Evolutionary conservation across 2,329 filamentous ascomycete genomes (phyloP).

Genomic region (Xylaria sp.): DNA sequence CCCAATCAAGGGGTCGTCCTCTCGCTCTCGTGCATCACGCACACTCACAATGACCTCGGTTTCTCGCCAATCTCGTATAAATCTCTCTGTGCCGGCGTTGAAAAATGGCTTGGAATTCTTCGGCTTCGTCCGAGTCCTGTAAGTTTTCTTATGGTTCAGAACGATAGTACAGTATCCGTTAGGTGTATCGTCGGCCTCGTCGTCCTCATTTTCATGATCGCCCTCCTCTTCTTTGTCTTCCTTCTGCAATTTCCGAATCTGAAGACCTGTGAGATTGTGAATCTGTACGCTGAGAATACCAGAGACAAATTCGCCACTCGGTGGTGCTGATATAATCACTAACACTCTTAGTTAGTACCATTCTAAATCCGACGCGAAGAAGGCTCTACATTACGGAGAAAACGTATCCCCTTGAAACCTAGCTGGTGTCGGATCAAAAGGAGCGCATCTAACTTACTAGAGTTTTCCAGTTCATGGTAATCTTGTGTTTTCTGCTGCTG

Average conservation of each 20-base stretch:
- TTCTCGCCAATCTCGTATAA: conserved; percentile 70
- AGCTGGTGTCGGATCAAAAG: background rate
- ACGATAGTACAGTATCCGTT: conserved; percentile 76
- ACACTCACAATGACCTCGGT: conserved; percentile 72
- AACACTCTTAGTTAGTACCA: background rate
- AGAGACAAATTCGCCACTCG: conserved; percentile 64
- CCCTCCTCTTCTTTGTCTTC: conserved; percentile 53
- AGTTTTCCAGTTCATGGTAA: conserved; percentile 63
- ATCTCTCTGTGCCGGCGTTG: conserved; percentile 76
- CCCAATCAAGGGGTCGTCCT: conserved; percentile 72
- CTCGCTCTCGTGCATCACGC: conserved; percentile 69
- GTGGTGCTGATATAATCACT: conserved; percentile 70
- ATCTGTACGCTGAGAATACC: conserved; percentile 74
- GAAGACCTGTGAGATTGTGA: conserved; percentile 73
- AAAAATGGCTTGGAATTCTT: conserved; percentile 81
- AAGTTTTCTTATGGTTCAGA: conserved; percentile 72
- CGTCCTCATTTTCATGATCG: conserved; percentile 61
- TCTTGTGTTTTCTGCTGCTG: conserved; percentile 73
- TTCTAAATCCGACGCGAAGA: background rate
- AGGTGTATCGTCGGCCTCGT: conserved; percentile 67
- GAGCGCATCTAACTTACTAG: conserved; percentile 41
- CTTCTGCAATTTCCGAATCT: conserved; percentile 65
- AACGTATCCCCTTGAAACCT: background rate
- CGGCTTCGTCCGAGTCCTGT: conserved; percentile 75
- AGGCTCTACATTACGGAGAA: background rate